Conservation (phyloP, 768 basidiomycete species). For the Sistotremastrum niveocremeum region DNA sequence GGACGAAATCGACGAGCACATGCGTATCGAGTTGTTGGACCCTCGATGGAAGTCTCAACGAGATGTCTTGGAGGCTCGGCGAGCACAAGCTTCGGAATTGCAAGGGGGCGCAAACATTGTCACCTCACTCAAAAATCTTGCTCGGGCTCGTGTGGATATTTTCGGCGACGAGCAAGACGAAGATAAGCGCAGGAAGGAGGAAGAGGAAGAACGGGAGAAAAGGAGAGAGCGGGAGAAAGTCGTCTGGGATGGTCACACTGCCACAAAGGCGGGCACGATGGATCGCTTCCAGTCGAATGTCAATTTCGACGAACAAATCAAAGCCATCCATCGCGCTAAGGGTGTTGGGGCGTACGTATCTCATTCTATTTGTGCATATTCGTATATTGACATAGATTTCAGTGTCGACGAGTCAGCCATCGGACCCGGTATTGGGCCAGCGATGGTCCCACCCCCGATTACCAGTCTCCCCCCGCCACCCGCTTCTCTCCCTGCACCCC, state of each 20-base stretch:
- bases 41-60: conserved; percentile 98
- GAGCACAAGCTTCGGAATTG: conserved; percentile 77
- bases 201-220: conserved; percentile 70
- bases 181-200: conserved; percentile 73
- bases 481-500: conserved; percentile 60
- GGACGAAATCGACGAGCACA: conserved; percentile 92
- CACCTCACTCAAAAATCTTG: conserved; percentile 84
- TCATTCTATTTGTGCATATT: conserved; percentile 1
- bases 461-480: conserved; percentile 55
- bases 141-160: conserved; percentile 91
- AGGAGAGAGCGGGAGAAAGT: conserved; percentile 87
- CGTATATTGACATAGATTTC: conserved; percentile 8
- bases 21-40: conserved; percentile 95
- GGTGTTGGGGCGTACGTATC: conserved; percentile 70
- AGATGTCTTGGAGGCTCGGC: conserved; percentile 75
- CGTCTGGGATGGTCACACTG: conserved; percentile 98
- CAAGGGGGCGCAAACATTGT: conserved; percentile 89
- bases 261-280: conserved; percentile 80
- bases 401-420: conserved; percentile 70
- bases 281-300: conserved; percentile 89
- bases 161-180: conserved; percentile 93
- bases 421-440: conserved; percentile 79
- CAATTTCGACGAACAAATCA: conserved; percentile 97
- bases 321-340: conserved; percentile 86
- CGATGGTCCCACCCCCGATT: conserved; percentile 50